Conservation (phyloP, 345 rosid species). For the Citrus hindsii region DNA sequence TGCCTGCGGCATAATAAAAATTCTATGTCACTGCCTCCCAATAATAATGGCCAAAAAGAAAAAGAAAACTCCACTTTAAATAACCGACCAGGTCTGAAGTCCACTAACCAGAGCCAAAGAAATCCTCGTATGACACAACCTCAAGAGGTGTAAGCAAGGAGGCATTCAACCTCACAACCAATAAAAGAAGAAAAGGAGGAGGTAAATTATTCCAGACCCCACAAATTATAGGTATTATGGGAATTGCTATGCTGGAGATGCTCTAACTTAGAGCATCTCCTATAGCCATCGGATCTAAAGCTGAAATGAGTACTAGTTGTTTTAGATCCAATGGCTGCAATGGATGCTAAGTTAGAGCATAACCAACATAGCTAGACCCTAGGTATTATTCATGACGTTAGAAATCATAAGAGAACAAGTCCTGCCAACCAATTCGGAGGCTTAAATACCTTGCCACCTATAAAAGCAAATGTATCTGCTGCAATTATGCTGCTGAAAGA, state of each 20-base stretch:
- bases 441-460: conserved; percentile 78
- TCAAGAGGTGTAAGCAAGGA: neutral
- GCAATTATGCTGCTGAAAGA: conserved; percentile 84
- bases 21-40: conserved; percentile 8
- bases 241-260: too few relatives aligned
- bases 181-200: neutral
- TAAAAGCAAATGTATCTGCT: conserved; percentile 84
- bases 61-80: neutral
- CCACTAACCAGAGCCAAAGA: neutral
- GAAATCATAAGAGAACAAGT: neutral
- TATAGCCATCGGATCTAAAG: too few relatives aligned
- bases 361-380: too few relatives aligned
- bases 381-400: neutral
- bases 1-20: conserved; percentile 44
- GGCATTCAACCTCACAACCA: neutral
- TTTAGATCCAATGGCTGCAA: too few relatives aligned
- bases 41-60: neutral
- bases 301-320: too few relatives aligned
- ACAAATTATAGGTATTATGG: neutral
- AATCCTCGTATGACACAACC: neutral
- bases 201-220: neutral
- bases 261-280: too few relatives aligned
- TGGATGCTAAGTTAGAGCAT: too few relatives aligned
- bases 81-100: neutral
- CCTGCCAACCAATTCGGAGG: conserved; percentile 9